phyloP scores from a whole-genome alignment of 2,329 filamentous ascomycete species.

The Plenodomus lindquistii region DNA sequence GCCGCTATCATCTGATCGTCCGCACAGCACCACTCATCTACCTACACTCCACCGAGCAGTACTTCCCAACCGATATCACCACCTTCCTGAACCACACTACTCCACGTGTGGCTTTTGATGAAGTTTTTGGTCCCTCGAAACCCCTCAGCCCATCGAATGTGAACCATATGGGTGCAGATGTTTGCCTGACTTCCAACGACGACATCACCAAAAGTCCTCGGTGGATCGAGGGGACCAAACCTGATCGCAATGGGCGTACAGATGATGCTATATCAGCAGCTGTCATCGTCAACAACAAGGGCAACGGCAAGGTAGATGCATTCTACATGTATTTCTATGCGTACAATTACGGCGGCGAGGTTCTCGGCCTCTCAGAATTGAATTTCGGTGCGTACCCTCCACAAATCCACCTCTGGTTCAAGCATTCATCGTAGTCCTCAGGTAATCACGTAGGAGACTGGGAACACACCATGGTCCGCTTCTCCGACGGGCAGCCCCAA shows the following conservation, averaged over 20 bases:
- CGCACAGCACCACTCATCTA: conserved; percentile 50
- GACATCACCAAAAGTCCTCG: conserved; percentile 47
- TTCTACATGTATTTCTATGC: conserved; percentile 69
- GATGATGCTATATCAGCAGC: conserved; percentile 54
- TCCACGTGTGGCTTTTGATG: conserved; percentile 44
- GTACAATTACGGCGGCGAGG: conserved; percentile 59
- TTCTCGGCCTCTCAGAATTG: conserved; percentile 45
- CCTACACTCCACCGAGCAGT: conserved; percentile 49
- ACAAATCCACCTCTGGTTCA: background rate
- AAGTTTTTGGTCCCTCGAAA: conserved; percentile 36
- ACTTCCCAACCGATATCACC: conserved; percentile 50
- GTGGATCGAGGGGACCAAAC: conserved; percentile 57
- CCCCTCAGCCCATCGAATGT: conserved; percentile 50
- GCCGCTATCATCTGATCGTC: conserved; percentile 9
- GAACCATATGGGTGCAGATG: conserved; percentile 46
- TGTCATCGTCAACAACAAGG: conserved; percentile 63
- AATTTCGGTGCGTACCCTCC: conserved; percentile 48
- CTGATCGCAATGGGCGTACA: conserved; percentile 56
- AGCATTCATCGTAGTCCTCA: conserved; percentile 6
- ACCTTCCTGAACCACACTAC: conserved; percentile 48
- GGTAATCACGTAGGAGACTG: conserved; percentile 67
- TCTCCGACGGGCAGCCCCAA: conserved; percentile 58
- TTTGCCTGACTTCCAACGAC: conserved; percentile 53
- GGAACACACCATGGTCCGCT: conserved; percentile 71
- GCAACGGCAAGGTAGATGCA: conserved; percentile 57